These are phyloP conservation scores for Vachellia pachyceras DNA, from an alignment of 306 rosid genomes.

Conservation along the genomic window DNA sequence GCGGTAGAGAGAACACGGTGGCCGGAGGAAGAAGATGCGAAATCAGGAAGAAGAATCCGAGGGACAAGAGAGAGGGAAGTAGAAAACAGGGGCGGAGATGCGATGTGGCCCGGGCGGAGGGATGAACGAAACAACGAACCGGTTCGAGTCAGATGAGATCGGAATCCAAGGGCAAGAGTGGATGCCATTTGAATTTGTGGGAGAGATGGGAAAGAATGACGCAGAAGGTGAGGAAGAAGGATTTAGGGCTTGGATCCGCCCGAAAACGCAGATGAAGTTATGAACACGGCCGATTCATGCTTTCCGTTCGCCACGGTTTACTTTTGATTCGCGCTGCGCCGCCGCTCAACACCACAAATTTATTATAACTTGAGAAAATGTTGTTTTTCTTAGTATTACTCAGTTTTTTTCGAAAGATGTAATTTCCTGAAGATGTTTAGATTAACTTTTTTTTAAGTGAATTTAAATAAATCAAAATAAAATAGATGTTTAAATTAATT, in stretches of 20 bases:
- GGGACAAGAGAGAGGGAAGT: constrained; percentile 32
- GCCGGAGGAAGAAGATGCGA: constrained; percentile 17
- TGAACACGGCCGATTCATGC: neutral
- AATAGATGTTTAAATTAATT: too few species aligned
- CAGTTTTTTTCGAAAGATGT: too few species aligned
- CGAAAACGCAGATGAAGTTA: neutral
- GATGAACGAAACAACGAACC: constrained; percentile 38
- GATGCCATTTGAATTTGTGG: constrained; percentile 57
- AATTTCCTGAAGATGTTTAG: too few species aligned
- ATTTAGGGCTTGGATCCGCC: constrained; percentile 43
- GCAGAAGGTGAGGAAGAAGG: constrained; percentile 11
- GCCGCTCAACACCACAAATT: too few species aligned
- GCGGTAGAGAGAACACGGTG: constrained; percentile 71
- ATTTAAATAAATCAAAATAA: too few species aligned
- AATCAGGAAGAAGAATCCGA: neutral
- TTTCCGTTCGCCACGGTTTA: neutral
- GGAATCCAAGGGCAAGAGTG: constrained; percentile 58
- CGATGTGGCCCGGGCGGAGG: constrained; percentile 26
- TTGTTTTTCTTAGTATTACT: too few species aligned
- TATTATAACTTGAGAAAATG: too few species aligned
- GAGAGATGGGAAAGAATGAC: neutral
- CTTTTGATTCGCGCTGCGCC: neutral
- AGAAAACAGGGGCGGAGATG: constrained; percentile 31
- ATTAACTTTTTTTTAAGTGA: too few species aligned
- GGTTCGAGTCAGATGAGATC: constrained; percentile 61